Evolutionary conservation across 768 basidiomycete genomes (phyloP).

Genomic region (Phaeolepiota aurea): DNA sequence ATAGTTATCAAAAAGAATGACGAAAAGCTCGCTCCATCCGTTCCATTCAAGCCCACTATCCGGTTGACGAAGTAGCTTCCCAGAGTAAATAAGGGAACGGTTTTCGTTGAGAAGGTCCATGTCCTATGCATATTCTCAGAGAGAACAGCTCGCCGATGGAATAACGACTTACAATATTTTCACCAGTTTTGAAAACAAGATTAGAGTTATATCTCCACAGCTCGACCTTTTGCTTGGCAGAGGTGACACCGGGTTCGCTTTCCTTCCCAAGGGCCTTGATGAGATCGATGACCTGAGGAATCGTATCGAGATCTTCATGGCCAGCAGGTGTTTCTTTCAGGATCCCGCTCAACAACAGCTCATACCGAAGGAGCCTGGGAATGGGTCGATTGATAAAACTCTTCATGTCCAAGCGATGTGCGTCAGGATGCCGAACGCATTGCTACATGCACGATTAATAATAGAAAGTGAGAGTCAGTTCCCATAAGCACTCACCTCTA

Average conservation of each 20-base stretch:
- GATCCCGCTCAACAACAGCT: slow-evolving; percentile 75
- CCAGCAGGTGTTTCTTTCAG: slow-evolving; percentile 63
- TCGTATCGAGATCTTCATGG: slow-evolving; percentile 76
- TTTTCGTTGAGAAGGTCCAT: slow-evolving; percentile 85
- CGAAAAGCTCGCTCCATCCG: slow-evolving; percentile 85
- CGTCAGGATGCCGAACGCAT: slow-evolving; percentile 58
- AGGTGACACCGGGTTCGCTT: slow-evolving; percentile 78
- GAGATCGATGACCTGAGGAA: slow-evolving; percentile 81
- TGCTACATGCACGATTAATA: slow-evolving; percentile 17
- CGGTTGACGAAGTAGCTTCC: slow-evolving; percentile 78
- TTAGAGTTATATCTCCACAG: slow-evolving; percentile 81
- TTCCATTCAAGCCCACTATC: slow-evolving; percentile 85
- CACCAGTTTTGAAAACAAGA: slow-evolving; percentile 72
- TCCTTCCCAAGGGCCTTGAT: slow-evolving; percentile 84
- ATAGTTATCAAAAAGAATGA: slow-evolving; percentile 94
- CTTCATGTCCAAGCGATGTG: slow-evolving; percentile 85
- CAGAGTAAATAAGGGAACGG: slow-evolving; percentile 76
- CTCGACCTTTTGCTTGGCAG: slow-evolving; percentile 84
- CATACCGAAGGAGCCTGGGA: slow-evolving; percentile 82
- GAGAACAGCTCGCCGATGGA: background rate
- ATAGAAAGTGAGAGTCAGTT: slow-evolving; percentile 12
- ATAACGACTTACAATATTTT: slow-evolving; percentile 42
- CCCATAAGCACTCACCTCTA: slow-evolving; percentile 48
- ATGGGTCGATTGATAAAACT: slow-evolving; percentile 90
- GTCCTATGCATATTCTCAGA: slow-evolving; percentile 42